Evolutionary conservation across 2,329 filamentous ascomycete genomes (phyloP), one percentile per base, ranked within the genome.

Genomic region (Hymenoscyphus fraxineus): DNA sequence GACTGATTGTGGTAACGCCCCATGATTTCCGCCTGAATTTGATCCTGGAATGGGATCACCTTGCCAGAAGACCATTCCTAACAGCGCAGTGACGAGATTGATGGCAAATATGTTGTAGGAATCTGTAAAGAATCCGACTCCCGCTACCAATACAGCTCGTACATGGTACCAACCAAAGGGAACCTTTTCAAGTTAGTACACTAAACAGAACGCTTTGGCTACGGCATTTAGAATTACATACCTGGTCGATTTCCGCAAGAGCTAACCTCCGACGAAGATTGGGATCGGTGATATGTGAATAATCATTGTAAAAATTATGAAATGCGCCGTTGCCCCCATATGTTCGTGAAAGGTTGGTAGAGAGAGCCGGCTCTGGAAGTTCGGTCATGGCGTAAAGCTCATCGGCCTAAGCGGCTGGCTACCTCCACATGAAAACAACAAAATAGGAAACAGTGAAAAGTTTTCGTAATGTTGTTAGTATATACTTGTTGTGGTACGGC

Each of bases 51-150:
- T 73, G 2, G 77, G 73, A 4, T 76, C 67, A 2, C 80, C 80
- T 67, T 84, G 80, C 85, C 89, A 95, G 76, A 89, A 95, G 59
- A 92, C 90, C 15, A 93, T 82, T 56, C 91, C 91, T 15, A 94
- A 78, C 74, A 93, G 85, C 57, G 82, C 83, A 1, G 87, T 89
- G 59, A 90, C 84, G 58, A 93, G 80, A 75, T 90, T 91, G 76
- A 93, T 90, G 73, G 91, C 89, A 76, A 95, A 95, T 71, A 93
- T 91, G 70, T 85, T 87, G 78, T 94, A 94, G 13, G 89, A 88
- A 76, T 93, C 91, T 58, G 91, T 88, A 74, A 94, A 92, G 80
- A 95, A 94, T 60, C 91, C 91, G 65, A 92, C 88, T 59, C 91
- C 91, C 32, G 91, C 90, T 2, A 94, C 90, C 6, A 90, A 77